Evolutionary conservation across 2,329 filamentous ascomycete species (phyloP).

Genomic region (Xylariales sp.): DNA sequence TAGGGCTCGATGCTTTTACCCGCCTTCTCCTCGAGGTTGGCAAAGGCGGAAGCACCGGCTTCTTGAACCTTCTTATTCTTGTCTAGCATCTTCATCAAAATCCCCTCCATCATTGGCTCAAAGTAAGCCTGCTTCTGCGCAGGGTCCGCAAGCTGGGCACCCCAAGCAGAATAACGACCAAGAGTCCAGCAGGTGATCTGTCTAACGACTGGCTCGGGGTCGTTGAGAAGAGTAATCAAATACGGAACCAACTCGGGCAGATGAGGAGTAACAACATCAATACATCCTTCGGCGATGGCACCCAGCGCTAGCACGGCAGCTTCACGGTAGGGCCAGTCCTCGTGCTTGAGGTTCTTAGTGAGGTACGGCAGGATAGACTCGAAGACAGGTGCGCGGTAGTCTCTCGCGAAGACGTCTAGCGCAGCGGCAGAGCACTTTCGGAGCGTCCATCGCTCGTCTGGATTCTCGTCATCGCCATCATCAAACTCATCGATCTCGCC

Average conservation of each 20-base stretch:
- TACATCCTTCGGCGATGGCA: conserved; percentile 91
- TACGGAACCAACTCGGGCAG: conserved; percentile 88
- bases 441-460: conserved; percentile 91
- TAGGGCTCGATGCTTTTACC: conserved; percentile 78
- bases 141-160: conserved; percentile 66
- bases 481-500: conserved; percentile 78
- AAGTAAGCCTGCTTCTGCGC: conserved; percentile 74
- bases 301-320: conserved; percentile 91
- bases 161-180: conserved; percentile 90
- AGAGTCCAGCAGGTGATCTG: conserved; percentile 99
- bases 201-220: conserved; percentile 83
- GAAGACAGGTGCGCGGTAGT: conserved; percentile 86
- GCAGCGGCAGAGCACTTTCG: conserved; percentile 96
- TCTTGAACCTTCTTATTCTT: conserved; percentile 98
- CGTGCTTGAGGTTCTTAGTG: conserved; percentile 80
- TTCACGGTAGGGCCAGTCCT: conserved; percentile 88
- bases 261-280: conserved; percentile 84
- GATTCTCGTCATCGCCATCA: conserved; percentile 74
- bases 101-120: conserved; percentile 94
- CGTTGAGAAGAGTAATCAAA: conserved; percentile 78
- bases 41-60: conserved; percentile 91
- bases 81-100: conserved; percentile 91
- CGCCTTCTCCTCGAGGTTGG: conserved; percentile 91
- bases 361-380: conserved; percentile 89
- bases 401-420: conserved; percentile 86